phyloP scores from a whole-genome alignment of 106 monocot genomes.

The Dendrobium catenatum region DNA sequence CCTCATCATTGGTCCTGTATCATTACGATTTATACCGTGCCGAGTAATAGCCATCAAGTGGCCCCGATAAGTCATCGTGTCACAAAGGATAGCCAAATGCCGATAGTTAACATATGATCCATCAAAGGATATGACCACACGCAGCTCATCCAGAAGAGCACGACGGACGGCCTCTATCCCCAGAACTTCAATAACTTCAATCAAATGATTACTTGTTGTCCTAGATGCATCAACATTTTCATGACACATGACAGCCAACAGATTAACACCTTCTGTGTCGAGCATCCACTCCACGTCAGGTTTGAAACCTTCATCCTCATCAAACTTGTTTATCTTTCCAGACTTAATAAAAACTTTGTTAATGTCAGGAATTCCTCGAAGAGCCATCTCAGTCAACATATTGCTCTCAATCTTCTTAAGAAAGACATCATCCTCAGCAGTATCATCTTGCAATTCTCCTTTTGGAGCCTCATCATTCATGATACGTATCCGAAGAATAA shows the following conservation, averaged over 20 bases:
- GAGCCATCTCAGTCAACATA: constrained; percentile 96
- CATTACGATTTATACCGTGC: constrained; percentile 95
- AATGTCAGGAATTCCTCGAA: constrained; percentile 87
- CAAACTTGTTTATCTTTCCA: constrained; percentile 62
- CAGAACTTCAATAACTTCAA: constrained; percentile 97
- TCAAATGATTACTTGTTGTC: constrained; percentile 97
- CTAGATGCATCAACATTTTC: constrained; percentile 82
- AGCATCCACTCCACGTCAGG: constrained; percentile 77
- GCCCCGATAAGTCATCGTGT: constrained; percentile 97
- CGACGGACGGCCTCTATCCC: constrained; percentile 96
- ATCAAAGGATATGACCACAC: constrained; percentile 97
- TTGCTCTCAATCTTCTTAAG: constrained; percentile 89
- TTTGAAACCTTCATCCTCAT: constrained; percentile 79
- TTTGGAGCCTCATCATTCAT: constrained; percentile 94
- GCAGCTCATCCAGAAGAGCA: constrained; percentile 85
- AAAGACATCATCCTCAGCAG: constrained; percentile 92
- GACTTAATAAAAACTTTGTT: constrained; percentile 89
- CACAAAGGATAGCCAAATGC: constrained; percentile 94
- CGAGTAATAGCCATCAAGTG: constrained; percentile 98
- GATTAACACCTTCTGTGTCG: constrained; percentile 93
- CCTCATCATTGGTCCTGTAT: constrained; percentile 96
- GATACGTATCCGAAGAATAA: constrained; percentile 85
- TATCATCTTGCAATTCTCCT: constrained; percentile 87
- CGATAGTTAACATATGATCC: constrained; percentile 98
- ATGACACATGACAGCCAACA: constrained; percentile 90